Conservation (phyloP, 345 rosid genomes). For the Salix arbutifolia region DNA sequence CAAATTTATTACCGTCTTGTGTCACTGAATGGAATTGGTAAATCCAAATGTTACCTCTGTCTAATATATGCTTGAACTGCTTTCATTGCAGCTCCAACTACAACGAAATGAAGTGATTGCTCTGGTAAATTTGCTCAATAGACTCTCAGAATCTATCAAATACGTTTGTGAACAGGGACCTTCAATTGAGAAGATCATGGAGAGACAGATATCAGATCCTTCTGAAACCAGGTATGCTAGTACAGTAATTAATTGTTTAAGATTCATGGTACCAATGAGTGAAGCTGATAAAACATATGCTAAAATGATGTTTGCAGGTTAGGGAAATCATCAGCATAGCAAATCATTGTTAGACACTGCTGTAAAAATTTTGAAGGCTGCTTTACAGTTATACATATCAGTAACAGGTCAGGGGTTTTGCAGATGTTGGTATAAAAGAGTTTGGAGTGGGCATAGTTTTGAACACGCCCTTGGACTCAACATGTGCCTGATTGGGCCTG, state of each 20-base stretch:
- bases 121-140: conserved; percentile 59
- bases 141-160: conserved; percentile 64
- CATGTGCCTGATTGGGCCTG: neutral
- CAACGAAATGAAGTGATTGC: conserved; percentile 80
- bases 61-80: neutral
- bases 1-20: neutral
- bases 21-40: neutral
- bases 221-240: neutral
- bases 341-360: neutral
- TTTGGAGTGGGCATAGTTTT: neutral
- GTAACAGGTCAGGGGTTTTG: neutral
- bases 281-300: neutral
- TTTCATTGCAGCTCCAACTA: conserved; percentile 48
- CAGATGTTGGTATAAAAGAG: neutral
- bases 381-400: neutral
- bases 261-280: neutral
- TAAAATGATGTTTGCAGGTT: no score
- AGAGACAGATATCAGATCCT: conserved; percentile 15
- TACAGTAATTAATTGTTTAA: neutral
- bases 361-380: neutral
- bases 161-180: conserved; percentile 52
- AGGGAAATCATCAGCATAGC: no score
- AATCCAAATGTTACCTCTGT: neutral
- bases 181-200: conserved; percentile 33
- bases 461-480: neutral